Conservation (phyloP, 352 stramenopile genomes). For the Phytophthora meadii region DNA sequence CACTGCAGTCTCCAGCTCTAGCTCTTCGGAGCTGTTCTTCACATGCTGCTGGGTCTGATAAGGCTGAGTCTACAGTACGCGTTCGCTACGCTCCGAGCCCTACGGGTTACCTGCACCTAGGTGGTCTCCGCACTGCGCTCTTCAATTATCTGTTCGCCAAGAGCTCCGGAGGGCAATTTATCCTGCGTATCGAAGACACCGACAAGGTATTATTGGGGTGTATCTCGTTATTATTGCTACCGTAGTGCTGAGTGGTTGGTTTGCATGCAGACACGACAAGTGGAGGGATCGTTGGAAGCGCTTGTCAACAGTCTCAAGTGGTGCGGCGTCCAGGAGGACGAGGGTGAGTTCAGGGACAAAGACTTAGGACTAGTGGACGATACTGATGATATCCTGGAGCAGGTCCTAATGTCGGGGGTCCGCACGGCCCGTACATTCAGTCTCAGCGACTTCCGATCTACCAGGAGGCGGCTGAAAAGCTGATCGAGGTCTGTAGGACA, state of each 20-base stretch:
- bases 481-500: conserved; percentile 72
- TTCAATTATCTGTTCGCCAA: conserved; percentile 95
- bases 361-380: not conserved
- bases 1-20: conserved; percentile 9
- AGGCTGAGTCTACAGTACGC: conserved; percentile 43
- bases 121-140: conserved; percentile 90
- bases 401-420: conserved; percentile 90
- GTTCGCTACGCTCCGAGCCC: conserved; percentile 92
- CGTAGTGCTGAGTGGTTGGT: conserved; percentile 7
- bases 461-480: conserved; percentile 85
- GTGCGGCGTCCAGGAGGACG: conserved; percentile 97
- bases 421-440: conserved; percentile 97
- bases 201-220: conserved; percentile 70
- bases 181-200: conserved; percentile 94
- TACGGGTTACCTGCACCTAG: conserved; percentile 91
- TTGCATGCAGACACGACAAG: conserved; percentile 71
- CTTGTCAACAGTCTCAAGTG: conserved; percentile 92
- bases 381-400: conserved; percentile 12
- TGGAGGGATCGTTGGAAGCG: conserved; percentile 85
- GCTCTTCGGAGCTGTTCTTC: conserved; percentile 30
- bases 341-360: conserved; percentile 64
- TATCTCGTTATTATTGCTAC: not conserved
- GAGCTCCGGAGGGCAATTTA: conserved; percentile 82
- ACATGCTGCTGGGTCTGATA: conserved; percentile 3
- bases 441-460: conserved; percentile 96